phyloP scores from a whole-genome alignment of 2,329 filamentous ascomycete genomes.

The Orbilia oligospora region DNA sequence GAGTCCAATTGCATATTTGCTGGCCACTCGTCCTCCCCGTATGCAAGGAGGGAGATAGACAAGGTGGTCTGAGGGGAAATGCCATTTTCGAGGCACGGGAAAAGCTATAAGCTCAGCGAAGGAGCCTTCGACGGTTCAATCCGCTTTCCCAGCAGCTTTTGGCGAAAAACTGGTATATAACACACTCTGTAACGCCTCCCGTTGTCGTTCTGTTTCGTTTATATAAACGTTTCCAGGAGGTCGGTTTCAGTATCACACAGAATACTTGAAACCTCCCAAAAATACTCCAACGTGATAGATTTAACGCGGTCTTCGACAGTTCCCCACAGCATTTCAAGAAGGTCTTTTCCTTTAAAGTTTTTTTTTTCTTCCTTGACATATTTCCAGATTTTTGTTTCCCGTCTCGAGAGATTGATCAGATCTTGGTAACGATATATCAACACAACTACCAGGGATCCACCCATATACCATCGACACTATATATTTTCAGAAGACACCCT shows the following conservation, averaged over 20 bases:
- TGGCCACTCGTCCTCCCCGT: slow-evolving; percentile 21
- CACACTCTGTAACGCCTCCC: slow-evolving; percentile 43
- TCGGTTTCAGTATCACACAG: slow-evolving; percentile 50
- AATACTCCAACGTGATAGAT: slow-evolving; percentile 16
- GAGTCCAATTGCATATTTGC: slow-evolving; percentile 12
- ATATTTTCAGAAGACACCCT: slow-evolving; percentile 10
- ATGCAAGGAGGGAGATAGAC: slow-evolving; percentile 15
- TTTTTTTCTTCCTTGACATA: slow-evolving; percentile 18
- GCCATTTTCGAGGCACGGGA: background rate
- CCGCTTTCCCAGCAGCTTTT: slow-evolving; percentile 28
- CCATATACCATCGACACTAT: slow-evolving; percentile 1
- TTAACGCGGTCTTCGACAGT: slow-evolving; percentile 7
- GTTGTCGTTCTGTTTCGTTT: slow-evolving; percentile 60
- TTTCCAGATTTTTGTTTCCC: slow-evolving; percentile 14
- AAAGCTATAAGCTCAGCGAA: background rate
- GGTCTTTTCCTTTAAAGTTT: slow-evolving; percentile 19
- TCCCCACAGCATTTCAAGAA: slow-evolving; percentile 39
- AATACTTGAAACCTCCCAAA: slow-evolving; percentile 34
- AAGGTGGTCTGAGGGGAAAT: slow-evolving; percentile 19
- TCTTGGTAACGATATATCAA: slow-evolving; percentile 28
- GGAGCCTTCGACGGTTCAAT: background rate
- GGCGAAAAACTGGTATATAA: slow-evolving; percentile 45
- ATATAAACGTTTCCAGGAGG: slow-evolving; percentile 39
- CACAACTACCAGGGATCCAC: slow-evolving; percentile 22
- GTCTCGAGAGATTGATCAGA: slow-evolving; percentile 35